Conservation (phyloP, 805 yeast species). For the Schwanniomyces sp. region DNA sequence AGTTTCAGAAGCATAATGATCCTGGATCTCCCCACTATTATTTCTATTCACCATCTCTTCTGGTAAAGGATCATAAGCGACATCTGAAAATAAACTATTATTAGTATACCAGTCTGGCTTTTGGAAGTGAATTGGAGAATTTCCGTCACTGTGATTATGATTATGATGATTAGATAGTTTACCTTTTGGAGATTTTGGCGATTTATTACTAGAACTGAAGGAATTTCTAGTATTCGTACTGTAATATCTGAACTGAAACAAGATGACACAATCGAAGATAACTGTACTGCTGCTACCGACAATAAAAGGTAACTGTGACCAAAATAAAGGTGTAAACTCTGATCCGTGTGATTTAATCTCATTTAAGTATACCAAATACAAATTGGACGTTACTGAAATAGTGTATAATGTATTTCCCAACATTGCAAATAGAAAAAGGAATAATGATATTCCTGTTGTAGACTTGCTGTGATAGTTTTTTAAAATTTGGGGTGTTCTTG, state of each 20-base stretch:
- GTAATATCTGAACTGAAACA: conserved; percentile 32
- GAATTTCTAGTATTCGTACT: not conserved
- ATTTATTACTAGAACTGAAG: not conserved
- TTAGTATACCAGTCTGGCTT: conserved; percentile 42
- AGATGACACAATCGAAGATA: conserved; percentile 45
- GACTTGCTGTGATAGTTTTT: conserved; percentile 28
- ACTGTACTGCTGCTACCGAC: conserved; percentile 84
- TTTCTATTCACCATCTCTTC: not conserved
- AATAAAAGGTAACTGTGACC: conserved; percentile 73
- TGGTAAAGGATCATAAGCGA: not conserved
- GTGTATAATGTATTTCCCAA: conserved; percentile 36
- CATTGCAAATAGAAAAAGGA: conserved; percentile 35
- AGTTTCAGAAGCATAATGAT: not conserved
- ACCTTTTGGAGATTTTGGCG: not conserved
- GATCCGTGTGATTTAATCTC: conserved; percentile 16
- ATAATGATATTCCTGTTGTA: conserved; percentile 35
- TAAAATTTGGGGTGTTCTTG: conserved; percentile 36
- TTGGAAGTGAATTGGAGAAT: conserved; percentile 21
- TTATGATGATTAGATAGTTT: not conserved
- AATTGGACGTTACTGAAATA: conserved; percentile 29
- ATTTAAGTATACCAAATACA: conserved; percentile 20
- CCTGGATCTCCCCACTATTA: not conserved
- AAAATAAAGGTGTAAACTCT: conserved; percentile 42
- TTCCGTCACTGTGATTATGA: not conserved
- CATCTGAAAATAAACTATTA: conserved; percentile 5